A percentile compares a stretch with the other conserved stretches of the same genome.
These are phyloP conservation scores for Anthracocystis setariae DNA, from an alignment of 1,284 basidiomycete species.

Conservation along the genomic window DNA sequence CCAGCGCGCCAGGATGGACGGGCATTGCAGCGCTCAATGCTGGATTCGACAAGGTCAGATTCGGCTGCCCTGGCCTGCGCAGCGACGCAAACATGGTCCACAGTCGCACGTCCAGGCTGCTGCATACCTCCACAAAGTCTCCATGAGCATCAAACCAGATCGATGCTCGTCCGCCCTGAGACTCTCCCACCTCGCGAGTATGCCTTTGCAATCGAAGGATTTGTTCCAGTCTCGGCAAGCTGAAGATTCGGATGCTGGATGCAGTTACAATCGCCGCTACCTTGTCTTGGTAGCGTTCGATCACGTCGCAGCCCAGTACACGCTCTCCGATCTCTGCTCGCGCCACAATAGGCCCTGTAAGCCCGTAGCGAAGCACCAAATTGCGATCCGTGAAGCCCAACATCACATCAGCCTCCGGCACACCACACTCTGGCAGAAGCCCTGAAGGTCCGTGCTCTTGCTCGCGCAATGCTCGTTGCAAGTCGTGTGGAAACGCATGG, in stretches of 20 bases:
- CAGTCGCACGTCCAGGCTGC: constrained; percentile 58
- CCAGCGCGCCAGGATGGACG: constrained; percentile 49
- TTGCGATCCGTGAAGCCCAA: constrained; percentile 40
- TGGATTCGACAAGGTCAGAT: constrained; percentile 43
- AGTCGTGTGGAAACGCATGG: constrained; percentile 41
- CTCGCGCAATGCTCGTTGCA: constrained; percentile 51
- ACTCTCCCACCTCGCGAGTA: constrained; percentile 45
- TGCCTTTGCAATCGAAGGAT: constrained; percentile 59
- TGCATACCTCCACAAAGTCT: constrained; percentile 59
- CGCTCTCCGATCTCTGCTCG: constrained; percentile 51
- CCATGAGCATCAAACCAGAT: constrained; percentile 53
- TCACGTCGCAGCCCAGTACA: constrained; percentile 46
- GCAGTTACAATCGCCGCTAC: constrained; percentile 46
- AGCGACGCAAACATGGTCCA: constrained; percentile 59
- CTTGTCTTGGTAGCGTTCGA: constrained; percentile 46
- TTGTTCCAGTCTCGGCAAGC: constrained; percentile 54
- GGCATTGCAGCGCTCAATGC: constrained; percentile 38
- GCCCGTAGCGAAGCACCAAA: constrained; percentile 35
- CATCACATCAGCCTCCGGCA: constrained; percentile 35
- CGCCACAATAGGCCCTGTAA: constrained; percentile 51
- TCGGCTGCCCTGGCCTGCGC: constrained; percentile 52
- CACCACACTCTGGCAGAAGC: constrained; percentile 2
- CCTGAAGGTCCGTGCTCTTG: constrained; percentile 28
- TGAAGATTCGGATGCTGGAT: constrained; percentile 52
- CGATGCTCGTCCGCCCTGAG: constrained; percentile 16